Conservation (phyloP, 805 yeast species). For the Yarrowia alimentaria region DNA sequence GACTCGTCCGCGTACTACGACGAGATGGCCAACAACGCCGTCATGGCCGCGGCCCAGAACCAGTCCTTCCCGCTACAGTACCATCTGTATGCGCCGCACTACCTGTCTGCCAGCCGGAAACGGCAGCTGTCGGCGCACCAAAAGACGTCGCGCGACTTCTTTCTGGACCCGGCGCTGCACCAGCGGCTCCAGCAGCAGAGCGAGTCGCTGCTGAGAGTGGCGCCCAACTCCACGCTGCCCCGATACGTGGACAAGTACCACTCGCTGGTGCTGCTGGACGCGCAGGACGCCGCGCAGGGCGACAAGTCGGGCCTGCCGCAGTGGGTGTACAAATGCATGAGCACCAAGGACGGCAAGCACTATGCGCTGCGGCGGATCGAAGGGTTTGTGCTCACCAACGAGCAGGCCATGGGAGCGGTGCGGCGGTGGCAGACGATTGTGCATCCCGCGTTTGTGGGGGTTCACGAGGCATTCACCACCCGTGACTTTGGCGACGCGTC, state of each 20-base stretch:
- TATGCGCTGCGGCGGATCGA: slow-evolving; percentile 77
- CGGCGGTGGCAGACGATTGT: slow-evolving; percentile 62
- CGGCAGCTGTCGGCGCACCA: slow-evolving; percentile 67
- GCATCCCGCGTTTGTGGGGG: slow-evolving; percentile 53
- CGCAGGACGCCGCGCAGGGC: background rate
- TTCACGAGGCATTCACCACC: slow-evolving; percentile 82
- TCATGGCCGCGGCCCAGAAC: slow-evolving; percentile 25
- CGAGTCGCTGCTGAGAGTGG: slow-evolving; percentile 8
- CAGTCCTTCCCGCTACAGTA: slow-evolving; percentile 23
- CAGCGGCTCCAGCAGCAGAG: slow-evolving; percentile 12
- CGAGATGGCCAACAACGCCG: slow-evolving; percentile 20
- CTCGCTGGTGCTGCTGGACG: slow-evolving; percentile 17
- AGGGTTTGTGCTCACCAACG: slow-evolving; percentile 52
- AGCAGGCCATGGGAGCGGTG: slow-evolving; percentile 57
- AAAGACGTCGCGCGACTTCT: slow-evolving; percentile 64
- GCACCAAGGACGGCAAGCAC: slow-evolving; percentile 72
- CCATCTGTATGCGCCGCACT: slow-evolving; percentile 26
- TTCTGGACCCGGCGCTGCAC: slow-evolving; percentile 44
- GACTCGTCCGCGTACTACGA: slow-evolving; percentile 6
- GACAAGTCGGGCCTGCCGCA: slow-evolving; percentile 13
- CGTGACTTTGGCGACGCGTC: slow-evolving; percentile 80
- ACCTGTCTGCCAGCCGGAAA: slow-evolving; percentile 42
- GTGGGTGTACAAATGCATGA: slow-evolving; percentile 68
- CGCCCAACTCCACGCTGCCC: background rate
- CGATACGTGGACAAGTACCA: slow-evolving; percentile 23